A percentile compares a stretch with the other conserved stretches of the same genome.
These are phyloP conservation scores for Hemisphaericaspora xylanilytica DNA, from an alignment of 1,139 yeast species.

Conservation along the genomic window DNA sequence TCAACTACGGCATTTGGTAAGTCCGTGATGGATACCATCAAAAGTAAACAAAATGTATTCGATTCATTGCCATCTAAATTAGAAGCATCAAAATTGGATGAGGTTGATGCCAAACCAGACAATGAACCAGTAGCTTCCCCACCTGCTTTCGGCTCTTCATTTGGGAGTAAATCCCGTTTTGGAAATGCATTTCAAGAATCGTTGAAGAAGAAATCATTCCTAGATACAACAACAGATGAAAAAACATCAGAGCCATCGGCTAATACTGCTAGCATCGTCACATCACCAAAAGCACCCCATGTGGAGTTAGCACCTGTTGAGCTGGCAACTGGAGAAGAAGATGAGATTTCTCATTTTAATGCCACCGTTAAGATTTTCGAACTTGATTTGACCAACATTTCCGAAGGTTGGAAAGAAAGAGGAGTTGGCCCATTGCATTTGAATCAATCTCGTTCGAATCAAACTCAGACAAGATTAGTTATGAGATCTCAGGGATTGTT, in stretches of 20 bases:
- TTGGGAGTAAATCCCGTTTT: constrained; percentile 61
- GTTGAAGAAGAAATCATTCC: constrained; percentile 51
- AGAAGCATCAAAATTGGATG: constrained; percentile 5
- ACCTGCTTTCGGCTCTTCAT: constrained; percentile 22
- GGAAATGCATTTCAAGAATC: constrained; percentile 57
- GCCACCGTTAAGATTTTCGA: constrained; percentile 80
- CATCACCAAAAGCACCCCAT: constrained; percentile 28
- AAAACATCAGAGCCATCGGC: constrained; percentile 8
- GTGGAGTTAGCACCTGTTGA: constrained; percentile 54
- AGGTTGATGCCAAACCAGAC: constrained; percentile 3
- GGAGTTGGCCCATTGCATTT: constrained; percentile 88
- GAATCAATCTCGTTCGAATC: constrained; percentile 49
- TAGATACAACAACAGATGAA: constrained; percentile 33
- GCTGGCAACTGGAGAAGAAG: constrained; percentile 83
- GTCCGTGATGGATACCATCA: constrained; percentile 19
- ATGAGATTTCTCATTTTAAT: constrained; percentile 66
- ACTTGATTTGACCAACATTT: constrained; percentile 58
- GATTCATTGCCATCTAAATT: constrained; percentile 21
- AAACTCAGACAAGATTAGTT: constrained; percentile 52
- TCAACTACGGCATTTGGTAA: constrained; percentile 60
- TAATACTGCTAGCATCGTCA: constrained; percentile 12
- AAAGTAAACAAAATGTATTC: constrained; percentile 33
- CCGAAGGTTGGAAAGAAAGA: constrained; percentile 92
- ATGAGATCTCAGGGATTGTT: constrained; percentile 91
- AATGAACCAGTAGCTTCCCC: not conserved